Evolutionary conservation across 495 filamentous ascomycete species (phyloP).

Genomic region (Annulohypoxylon nitens): DNA sequence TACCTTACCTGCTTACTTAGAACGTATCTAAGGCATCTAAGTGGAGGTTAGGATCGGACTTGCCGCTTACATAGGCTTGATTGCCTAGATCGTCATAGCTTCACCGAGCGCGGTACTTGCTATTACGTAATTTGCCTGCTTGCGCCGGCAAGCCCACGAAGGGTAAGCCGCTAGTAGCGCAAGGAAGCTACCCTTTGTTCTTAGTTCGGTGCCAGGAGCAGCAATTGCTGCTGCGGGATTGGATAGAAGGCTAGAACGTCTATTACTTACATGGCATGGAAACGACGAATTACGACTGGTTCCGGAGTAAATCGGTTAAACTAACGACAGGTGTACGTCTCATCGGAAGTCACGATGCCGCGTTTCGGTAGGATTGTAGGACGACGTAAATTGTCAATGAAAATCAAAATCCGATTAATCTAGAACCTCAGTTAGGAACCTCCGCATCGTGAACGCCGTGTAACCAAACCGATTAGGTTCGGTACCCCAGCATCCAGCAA

Average conservation of each 20-base stretch:
- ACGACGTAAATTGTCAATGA: slow-evolving; percentile 25
- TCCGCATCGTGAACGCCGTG: slow-evolving; percentile 29
- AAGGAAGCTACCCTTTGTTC: not conserved
- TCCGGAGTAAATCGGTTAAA: slow-evolving; percentile 33
- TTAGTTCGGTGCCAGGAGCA: slow-evolving; percentile 17
- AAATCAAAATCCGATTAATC: slow-evolving; percentile 34
- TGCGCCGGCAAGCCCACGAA: slow-evolving; percentile 26
- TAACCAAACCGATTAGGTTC: slow-evolving; percentile 20
- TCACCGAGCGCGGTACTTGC: slow-evolving; percentile 34
- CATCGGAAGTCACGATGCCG: slow-evolving; percentile 27
- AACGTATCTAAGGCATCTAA: slow-evolving; percentile 2
- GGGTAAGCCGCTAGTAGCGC: slow-evolving; percentile 32
- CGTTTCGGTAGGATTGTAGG: slow-evolving; percentile 2
- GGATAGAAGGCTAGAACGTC: not conserved
- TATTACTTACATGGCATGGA: slow-evolving; percentile 3
- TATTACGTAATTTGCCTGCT: slow-evolving; percentile 30
- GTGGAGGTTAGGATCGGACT: slow-evolving; percentile 33
- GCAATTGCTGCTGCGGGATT: slow-evolving; percentile 19
- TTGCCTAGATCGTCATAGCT: slow-evolving; percentile 23
- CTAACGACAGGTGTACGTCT: slow-evolving; percentile 9
- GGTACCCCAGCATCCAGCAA: not conserved
- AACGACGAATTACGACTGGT: slow-evolving; percentile 3
- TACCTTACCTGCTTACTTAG: slow-evolving; percentile 7
- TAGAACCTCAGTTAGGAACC: slow-evolving; percentile 23
- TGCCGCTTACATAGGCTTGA: slow-evolving; percentile 26